Conservation (phyloP, 352 stramenopile species). For the Phytophthora foliorum region DNA sequence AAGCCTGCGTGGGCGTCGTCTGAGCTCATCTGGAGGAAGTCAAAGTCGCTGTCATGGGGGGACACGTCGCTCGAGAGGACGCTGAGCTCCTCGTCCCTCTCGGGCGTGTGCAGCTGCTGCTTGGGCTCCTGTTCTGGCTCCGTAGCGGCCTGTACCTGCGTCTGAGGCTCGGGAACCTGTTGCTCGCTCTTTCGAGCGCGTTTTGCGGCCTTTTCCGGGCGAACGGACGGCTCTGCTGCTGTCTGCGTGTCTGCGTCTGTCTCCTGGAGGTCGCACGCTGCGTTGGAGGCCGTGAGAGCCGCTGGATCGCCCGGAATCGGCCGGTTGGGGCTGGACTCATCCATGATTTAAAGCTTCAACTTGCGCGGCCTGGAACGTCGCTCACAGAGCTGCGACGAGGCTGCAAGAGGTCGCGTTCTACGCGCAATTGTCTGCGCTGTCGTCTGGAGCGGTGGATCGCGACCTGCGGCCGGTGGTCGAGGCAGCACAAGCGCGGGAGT, state of each 20-base stretch:
- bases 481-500: neutral
- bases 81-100: slow-evolving; percentile 53
- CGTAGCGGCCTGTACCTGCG: neutral
- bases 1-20: slow-evolving; percentile 32
- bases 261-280: neutral
- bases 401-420: neutral
- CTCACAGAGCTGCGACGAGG: slow-evolving; percentile 11
- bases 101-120: slow-evolving; percentile 23
- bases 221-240: neutral
- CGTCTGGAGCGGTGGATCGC: neutral
- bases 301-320: slow-evolving; percentile 1
- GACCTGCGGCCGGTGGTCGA: neutral
- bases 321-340: slow-evolving; percentile 9
- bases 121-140: slow-evolving; percentile 29
- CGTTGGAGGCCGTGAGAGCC: neutral
- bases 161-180: slow-evolving; percentile 12
- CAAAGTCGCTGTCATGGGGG: slow-evolving; percentile 56
- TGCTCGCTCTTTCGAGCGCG: neutral
- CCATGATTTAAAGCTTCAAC: slow-evolving; percentile 20
- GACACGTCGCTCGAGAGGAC: slow-evolving; percentile 63
- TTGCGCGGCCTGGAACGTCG: slow-evolving; percentile 5
- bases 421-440: slow-evolving; percentile 7
- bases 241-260: neutral
- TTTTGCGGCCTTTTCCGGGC: slow-evolving; percentile 6
- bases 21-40: slow-evolving; percentile 52